Conservation (phyloP, 495 filamentous ascomycete species). For the Annulohypoxylon moriforme region DNA sequence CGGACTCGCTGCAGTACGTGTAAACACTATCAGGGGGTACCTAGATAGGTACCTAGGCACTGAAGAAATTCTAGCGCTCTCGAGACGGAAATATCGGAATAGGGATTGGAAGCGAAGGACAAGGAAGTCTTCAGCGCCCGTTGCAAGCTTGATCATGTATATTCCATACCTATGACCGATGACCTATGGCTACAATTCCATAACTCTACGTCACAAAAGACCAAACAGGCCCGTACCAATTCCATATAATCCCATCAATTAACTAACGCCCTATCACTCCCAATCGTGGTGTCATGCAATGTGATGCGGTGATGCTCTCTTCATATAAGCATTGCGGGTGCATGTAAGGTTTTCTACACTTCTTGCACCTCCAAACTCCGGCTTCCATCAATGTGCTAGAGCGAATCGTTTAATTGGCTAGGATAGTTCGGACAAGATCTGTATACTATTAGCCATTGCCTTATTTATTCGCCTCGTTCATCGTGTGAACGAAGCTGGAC, state of each 20-base stretch:
- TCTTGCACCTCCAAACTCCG: constrained; percentile 43
- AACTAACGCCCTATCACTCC: constrained; percentile 50
- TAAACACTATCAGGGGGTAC: background rate
- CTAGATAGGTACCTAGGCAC: background rate
- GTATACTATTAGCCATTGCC: constrained; percentile 16
- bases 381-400: constrained; percentile 23
- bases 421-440: constrained; percentile 94
- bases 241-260: constrained; percentile 41
- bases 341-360: constrained; percentile 19
- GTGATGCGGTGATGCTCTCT: constrained; percentile 18
- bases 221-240: constrained; percentile 34
- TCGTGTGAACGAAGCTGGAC: background rate
- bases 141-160: constrained; percentile 8
- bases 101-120: background rate
- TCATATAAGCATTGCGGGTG: constrained; percentile 10
- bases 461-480: too few species aligned
- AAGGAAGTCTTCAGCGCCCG: background rate
- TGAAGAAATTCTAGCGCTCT: background rate
- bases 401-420: constrained; percentile 76
- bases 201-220: constrained; percentile 25
- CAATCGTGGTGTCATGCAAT: constrained; percentile 34
- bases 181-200: constrained; percentile 28
- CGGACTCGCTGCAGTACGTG: background rate
- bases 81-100: background rate
- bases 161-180: constrained; percentile 18